A percentile compares a stretch with the other conserved stretches of the same genome.
Evolutionary conservation across 768 basidiomycete species (phyloP).

Genomic region (Amylocystis lapponica): DNA sequence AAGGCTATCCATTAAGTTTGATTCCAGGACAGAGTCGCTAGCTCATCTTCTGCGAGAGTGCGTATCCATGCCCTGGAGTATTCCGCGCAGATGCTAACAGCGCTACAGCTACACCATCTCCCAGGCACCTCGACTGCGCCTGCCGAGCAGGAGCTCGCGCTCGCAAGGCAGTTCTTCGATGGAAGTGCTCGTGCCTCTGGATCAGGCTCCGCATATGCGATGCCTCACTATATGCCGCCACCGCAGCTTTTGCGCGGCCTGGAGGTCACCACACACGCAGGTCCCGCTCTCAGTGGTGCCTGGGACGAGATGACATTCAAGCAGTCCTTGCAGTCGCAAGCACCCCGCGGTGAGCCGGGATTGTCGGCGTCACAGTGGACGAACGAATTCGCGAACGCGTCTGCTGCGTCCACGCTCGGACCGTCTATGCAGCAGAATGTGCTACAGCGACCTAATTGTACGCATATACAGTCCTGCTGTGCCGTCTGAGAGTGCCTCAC

Average conservation of each 20-base stretch:
- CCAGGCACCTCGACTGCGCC: conserved; percentile 48
- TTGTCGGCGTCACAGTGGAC: conserved; percentile 35
- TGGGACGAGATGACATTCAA: conserved; percentile 12
- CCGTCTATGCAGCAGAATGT: conserved; percentile 29
- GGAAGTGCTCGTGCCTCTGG: conserved; percentile 30
- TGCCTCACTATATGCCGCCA: conserved; percentile 27
- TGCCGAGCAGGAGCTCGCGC: conserved; percentile 60
- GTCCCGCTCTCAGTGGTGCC: conserved; percentile 31
- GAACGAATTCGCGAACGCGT: conserved; percentile 42
- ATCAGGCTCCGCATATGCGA: conserved; percentile 29
- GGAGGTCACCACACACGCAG: conserved; percentile 18
- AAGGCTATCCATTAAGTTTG: no score
- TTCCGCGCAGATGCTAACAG: not conserved
- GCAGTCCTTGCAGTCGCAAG: conserved; percentile 13
- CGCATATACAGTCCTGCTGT: conserved; percentile 18
- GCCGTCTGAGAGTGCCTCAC: not conserved
- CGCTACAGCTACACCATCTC: conserved; percentile 66
- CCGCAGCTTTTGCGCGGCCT: conserved; percentile 24
- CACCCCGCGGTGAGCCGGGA: conserved; percentile 23
- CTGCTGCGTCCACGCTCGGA: conserved; percentile 15
- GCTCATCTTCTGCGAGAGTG: conserved; percentile 68
- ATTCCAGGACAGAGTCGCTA: conserved; percentile 74
- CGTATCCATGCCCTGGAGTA: conserved; percentile 13
- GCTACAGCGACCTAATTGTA: conserved; percentile 34
- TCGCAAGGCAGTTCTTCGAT: conserved; percentile 80